Evolutionary conservation across 2,329 filamentous ascomycete species (phyloP).

Genomic region (Penicillium sp.): DNA sequence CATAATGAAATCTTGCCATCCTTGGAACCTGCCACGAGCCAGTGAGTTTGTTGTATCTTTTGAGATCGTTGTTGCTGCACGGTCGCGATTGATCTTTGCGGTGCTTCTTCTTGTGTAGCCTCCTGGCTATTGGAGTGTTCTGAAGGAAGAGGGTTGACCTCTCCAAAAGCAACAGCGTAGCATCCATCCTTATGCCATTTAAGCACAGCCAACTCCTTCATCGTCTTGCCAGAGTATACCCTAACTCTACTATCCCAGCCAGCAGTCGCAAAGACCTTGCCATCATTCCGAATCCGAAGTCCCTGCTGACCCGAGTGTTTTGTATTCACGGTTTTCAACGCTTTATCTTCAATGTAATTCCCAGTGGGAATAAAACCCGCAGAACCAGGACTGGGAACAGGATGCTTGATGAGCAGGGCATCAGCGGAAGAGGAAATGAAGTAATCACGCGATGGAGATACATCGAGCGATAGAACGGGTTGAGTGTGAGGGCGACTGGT

Average conservation of each 20-base stretch:
- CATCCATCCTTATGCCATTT: constrained; percentile 94
- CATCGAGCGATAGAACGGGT: constrained; percentile 76
- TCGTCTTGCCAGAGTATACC: constrained; percentile 78
- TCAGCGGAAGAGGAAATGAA: constrained; percentile 87
- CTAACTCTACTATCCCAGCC: constrained; percentile 87
- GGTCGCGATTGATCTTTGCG: constrained; percentile 44
- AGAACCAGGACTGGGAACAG: constrained; percentile 55
- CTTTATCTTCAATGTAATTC: constrained; percentile 42
- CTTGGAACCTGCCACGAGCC: constrained; percentile 89
- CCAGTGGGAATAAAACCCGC: constrained; percentile 15
- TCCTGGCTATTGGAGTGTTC: background rate
- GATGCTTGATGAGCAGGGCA: constrained; percentile 76
- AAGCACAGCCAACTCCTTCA: constrained; percentile 87
- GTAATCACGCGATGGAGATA: constrained; percentile 56
- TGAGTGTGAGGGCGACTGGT: constrained; percentile 73
- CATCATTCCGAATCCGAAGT: constrained; percentile 77
- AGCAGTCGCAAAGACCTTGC: constrained; percentile 82
- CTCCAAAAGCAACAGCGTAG: constrained; percentile 77
- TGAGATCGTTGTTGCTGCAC: constrained; percentile 69
- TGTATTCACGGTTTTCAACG: constrained; percentile 71
- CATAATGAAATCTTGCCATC: constrained; percentile 95
- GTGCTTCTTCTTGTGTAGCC: constrained; percentile 4
- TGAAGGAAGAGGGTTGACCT: constrained; percentile 35
- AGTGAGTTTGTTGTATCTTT: constrained; percentile 75
- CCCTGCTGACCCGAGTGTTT: constrained; percentile 91